Evolutionary conservation across 768 basidiomycete species (phyloP).

Genomic region (Chalciporus piperatus): DNA sequence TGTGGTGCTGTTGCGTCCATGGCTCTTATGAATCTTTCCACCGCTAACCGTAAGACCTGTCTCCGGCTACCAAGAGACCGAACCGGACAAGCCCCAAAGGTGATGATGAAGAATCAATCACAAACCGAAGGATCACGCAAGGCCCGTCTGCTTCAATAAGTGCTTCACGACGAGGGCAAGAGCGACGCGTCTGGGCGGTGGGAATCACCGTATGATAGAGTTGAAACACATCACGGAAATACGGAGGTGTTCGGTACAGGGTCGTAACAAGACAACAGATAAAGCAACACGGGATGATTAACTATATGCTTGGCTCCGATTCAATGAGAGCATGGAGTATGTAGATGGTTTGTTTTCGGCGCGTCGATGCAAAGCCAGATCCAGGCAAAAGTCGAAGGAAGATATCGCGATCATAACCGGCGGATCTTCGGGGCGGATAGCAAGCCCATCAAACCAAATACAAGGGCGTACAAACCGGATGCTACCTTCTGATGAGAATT

Average conservation of each 20-base stretch:
- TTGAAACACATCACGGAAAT: neutral
- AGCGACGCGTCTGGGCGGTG: too few species aligned
- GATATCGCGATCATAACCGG: slow-evolving; percentile 40
- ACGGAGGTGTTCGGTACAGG: too few species aligned
- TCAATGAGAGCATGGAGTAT: neutral
- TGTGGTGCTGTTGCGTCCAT: neutral
- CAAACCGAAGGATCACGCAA: neutral
- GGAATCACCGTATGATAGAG: neutral
- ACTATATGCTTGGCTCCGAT: neutral
- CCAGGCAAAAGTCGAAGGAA: slow-evolving; percentile 1
- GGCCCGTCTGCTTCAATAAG: too few species aligned
- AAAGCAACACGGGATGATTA: neutral
- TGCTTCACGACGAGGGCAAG: too few species aligned
- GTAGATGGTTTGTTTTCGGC: neutral
- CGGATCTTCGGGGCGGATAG: slow-evolving; percentile 61
- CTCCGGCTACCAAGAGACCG: too few species aligned
- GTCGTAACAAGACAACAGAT: neutral
- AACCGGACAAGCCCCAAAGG: too few species aligned
- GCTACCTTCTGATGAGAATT: slow-evolving; percentile 38
- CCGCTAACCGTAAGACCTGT: too few species aligned
- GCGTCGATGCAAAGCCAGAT: neutral
- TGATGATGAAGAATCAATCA: too few species aligned
- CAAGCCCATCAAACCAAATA: slow-evolving; percentile 73
- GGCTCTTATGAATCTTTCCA: too few species aligned
- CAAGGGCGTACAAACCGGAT: slow-evolving; percentile 64